Percentiles rank a stretch among this genome's conserved stretches.
Conservation (phyloP, 805 yeast genomes). For the Suhomyces sp. region DNA sequence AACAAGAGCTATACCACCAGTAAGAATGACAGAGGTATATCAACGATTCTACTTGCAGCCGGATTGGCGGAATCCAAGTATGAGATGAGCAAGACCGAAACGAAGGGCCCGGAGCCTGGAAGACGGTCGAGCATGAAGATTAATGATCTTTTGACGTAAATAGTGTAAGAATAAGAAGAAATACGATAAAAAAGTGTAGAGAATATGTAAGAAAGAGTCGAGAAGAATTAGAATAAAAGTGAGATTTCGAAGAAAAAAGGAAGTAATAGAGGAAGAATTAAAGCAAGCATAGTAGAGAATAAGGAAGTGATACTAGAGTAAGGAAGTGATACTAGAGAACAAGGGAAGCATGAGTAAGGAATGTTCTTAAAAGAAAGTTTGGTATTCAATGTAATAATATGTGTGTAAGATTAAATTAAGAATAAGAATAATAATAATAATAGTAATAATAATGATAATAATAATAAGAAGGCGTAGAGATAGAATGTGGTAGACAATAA, state of each 20-base stretch:
- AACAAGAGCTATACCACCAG: not conserved
- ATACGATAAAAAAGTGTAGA: no score
- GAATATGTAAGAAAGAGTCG: no score
- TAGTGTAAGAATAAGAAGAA: not conserved
- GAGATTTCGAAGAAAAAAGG: not conserved
- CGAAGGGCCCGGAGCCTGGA: constrained; percentile 1
- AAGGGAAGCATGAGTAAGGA: no score
- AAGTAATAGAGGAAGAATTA: not conserved
- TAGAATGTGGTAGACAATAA: no score
- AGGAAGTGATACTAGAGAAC: no score
- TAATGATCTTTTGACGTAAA: constrained; percentile 26
- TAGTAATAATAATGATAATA: no score
- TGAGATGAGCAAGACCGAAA: not conserved
- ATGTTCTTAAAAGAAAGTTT: no score
- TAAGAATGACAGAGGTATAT: not conserved
- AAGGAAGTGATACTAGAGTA: no score
- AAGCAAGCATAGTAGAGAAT: not conserved
- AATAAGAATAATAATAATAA: no score
- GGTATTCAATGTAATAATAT: no score
- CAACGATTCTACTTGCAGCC: constrained; percentile 30
- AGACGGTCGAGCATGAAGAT: constrained; percentile 25
- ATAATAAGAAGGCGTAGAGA: no score
- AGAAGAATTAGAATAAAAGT: not conserved
- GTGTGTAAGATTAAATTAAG: no score
- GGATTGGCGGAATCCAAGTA: constrained; percentile 9